Conservation (phyloP, 306 rosid species). For the Pterocarpus santalinus region DNA sequence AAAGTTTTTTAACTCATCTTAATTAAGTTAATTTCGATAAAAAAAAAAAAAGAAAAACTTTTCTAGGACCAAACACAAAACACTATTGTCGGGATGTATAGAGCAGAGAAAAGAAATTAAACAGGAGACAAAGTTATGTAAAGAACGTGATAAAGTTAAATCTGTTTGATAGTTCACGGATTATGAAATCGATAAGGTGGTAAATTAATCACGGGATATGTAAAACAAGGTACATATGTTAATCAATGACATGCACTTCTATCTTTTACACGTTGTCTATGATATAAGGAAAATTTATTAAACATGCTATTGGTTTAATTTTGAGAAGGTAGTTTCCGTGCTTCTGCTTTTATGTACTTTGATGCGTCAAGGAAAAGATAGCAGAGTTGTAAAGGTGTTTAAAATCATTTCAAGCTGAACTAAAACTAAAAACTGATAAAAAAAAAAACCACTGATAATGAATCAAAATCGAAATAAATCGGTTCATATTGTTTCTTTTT, state of each 20-base stretch:
- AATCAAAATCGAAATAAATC: no score
- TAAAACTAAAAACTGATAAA: no score
- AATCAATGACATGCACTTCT: neutral
- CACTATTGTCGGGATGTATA: neutral
- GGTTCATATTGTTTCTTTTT: no score
- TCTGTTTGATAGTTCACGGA: conserved; percentile 43
- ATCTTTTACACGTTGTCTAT: conserved; percentile 15
- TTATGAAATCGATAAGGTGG: conserved; percentile 39
- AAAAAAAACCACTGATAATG: no score
- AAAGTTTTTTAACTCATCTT: no score
- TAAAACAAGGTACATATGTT: conserved; percentile 34
- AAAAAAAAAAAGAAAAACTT: neutral
- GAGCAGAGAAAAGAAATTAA: neutral
- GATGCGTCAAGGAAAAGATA: no score
- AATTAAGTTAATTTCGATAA: no score
- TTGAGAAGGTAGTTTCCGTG: neutral
- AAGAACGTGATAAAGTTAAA: conserved; percentile 33
- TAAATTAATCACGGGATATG: conserved; percentile 44
- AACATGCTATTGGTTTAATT: neutral
- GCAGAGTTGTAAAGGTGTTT: no score
- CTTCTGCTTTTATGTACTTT: no score
- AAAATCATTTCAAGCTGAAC: no score
- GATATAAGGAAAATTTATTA: neutral
- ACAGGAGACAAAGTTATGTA: neutral
- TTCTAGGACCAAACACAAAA: neutral